Percentiles rank a stretch among this genome's conserved stretches.
These are phyloP conservation scores for Adansonia madagascariensis DNA, from an alignment of 441 rosid species.

Conservation along the genomic window DNA sequence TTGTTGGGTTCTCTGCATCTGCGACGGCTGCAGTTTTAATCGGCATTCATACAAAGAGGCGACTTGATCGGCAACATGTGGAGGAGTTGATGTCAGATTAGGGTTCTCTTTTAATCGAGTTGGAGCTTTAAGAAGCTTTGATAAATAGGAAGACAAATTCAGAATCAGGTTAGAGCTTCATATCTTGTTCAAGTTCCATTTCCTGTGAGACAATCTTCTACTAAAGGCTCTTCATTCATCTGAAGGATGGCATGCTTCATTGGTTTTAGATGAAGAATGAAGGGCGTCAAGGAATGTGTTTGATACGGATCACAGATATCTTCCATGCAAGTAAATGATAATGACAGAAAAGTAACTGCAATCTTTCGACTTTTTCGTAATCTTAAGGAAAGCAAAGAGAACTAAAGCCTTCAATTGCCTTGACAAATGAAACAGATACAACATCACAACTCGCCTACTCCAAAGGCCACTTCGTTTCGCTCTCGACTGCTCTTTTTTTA, in stretches of 20 bases:
- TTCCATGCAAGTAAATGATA: not conserved
- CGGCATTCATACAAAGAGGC: not conserved
- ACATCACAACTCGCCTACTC: not conserved
- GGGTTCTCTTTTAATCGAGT: not conserved
- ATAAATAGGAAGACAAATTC: not conserved
- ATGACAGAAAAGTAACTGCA: not conserved
- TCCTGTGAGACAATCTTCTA: too few relatives aligned
- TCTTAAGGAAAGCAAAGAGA: not conserved
- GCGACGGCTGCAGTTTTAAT: not conserved
- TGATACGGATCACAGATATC: not conserved
- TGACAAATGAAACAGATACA: not conserved
- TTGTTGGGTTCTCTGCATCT: slow-evolving; percentile 3
- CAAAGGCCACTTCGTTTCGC: not conserved
- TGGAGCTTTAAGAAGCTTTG: not conserved
- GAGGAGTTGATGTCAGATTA: not conserved
- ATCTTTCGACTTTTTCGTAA: not conserved
- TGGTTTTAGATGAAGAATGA: not conserved
- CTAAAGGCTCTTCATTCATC: not conserved
- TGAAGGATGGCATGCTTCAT: not conserved
- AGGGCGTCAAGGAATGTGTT: not conserved
- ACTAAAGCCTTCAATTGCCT: not conserved
- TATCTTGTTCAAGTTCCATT: not conserved
- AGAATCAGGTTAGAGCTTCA: not conserved
- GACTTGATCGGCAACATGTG: not conserved
- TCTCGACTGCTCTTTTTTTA: too few relatives aligned